Evolutionary conservation across 768 basidiomycete genomes (phyloP).

Genomic region (Cystofilobasidium ferigula): DNA sequence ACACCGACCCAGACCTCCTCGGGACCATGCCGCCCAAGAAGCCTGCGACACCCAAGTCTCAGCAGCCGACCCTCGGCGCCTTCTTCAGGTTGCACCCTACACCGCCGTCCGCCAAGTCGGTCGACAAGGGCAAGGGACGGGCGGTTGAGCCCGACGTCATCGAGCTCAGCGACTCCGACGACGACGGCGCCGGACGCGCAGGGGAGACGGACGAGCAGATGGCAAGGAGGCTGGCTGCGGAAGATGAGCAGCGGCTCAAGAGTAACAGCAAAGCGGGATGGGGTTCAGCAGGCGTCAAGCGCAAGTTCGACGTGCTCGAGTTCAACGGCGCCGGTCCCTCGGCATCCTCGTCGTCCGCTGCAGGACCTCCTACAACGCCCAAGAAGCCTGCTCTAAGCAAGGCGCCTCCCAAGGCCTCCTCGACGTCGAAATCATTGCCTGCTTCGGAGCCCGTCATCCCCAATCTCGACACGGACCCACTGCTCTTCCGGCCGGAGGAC

Average conservation of each 20-base stretch:
- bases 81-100: slow-evolving; percentile 13
- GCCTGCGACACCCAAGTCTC: neutral
- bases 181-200: neutral
- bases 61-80: slow-evolving; percentile 10
- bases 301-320: neutral
- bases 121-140: neutral
- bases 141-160: neutral
- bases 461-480: slow-evolving; percentile 20
- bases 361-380: no score
- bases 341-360: neutral
- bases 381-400: no score
- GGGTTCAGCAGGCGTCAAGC: neutral
- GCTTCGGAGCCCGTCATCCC: slow-evolving; percentile 6
- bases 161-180: slow-evolving; percentile 12
- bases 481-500: slow-evolving; percentile 14
- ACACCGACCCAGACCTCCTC: no score
- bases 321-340: neutral
- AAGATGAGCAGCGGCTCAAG: neutral
- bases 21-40: neutral
- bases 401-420: no score
- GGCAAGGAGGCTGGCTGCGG: slow-evolving; percentile 1
- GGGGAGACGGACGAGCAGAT: slow-evolving; percentile 19
- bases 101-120: neutral
- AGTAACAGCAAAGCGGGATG: neutral
- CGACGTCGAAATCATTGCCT: neutral